A percentile compares a stretch with the other conserved stretches of the same genome.
phyloP scores from a whole-genome alignment of 345 rosid genomes.

The Bruguiera sexangula region DNA sequence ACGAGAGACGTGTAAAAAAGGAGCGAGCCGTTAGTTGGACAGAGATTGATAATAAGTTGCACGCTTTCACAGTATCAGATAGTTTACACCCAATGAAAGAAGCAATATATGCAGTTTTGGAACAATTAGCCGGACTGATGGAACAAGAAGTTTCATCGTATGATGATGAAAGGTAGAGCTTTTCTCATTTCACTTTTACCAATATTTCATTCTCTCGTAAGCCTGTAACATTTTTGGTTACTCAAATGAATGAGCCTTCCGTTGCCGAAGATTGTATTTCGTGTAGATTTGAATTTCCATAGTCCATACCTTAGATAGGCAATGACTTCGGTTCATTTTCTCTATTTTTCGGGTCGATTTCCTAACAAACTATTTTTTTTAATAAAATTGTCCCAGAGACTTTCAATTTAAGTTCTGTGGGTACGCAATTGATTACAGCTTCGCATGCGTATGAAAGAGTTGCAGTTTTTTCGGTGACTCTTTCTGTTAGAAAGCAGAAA shows the following conservation, averaged over 20 bases:
- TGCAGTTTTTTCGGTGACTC: no score
- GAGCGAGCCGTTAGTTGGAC: constrained; percentile 67
- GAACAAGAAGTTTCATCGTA: constrained; percentile 42
- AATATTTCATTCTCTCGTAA: not conserved
- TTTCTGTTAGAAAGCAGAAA: no score
- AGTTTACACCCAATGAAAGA: constrained; percentile 46
- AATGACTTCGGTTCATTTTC: not conserved
- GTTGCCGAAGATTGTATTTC: not conserved
- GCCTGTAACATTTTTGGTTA: constrained; percentile 19
- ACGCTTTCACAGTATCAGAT: constrained; percentile 47
- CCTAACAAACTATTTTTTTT: constrained; percentile 1
- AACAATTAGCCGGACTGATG: constrained; percentile 41
- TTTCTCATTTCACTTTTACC: constrained; percentile 13
- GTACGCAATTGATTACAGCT: no score
- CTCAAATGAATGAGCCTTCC: constrained; percentile 3
- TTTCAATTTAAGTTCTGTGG: no score
- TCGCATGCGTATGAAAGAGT: no score
- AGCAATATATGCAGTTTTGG: constrained; percentile 39
- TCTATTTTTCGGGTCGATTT: not conserved
- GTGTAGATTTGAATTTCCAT: constrained; percentile 15
- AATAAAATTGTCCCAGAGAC: constrained; percentile 4
- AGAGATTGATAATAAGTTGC: constrained; percentile 44
- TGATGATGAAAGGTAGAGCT: constrained; percentile 23
- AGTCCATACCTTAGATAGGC: constrained; percentile 10
- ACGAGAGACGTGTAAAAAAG: constrained; percentile 40